Base-by-base conservation (phyloP, 2,329 filamentous ascomycete genomes). In the Orbilia blumenaviensis region DNA sequence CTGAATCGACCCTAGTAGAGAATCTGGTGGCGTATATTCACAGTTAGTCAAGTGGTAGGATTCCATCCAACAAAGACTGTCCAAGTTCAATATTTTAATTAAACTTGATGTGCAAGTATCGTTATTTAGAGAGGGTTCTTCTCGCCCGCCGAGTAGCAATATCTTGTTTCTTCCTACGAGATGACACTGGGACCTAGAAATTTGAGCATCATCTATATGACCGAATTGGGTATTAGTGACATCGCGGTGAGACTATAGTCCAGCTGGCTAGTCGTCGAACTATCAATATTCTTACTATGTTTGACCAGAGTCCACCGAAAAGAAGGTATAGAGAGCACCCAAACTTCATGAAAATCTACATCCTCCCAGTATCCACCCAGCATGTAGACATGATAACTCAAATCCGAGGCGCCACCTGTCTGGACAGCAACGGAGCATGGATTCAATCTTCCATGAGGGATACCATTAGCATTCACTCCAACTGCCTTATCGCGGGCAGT, bases 381-480 rank as follows among this genome's bases (percentile, higher is more conserved):
- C 66, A 71, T 71, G 29, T 62, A 71, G 16, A 71, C 63, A 44
- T 71, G 66, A 34, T 71, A 63, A 0, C 23, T 25, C 14, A n/a
- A 14, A 12, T 32, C 0, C 2, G 46, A 29, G 14, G 21, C 36
- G 14, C 25, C 10, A 7, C 4, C 12, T 0, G 16, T 18, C 36
- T 36, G 32, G 1, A 56, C 44, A 10, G 27, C 54, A 7, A 71
- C n/a, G 14, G 46, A 54, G 10, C 66, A 71, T 9, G 66, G 66
- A 14, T n/a, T 41, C n/a, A 52, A 25, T 2, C 66, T 42, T n/a
- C 44, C 56, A n/a, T 5, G 23, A 32, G 66, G 66, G 23, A 63
- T 63, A n/a, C 56, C 56, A 3, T 46, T 25, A 4, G 9, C 3
- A n/a, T 44, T n/a, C 7, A 6, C n/a, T 12, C 4, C 27, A 6